A percentile compares a stretch with the other conserved stretches of the same genome.
Evolutionary conservation across 2,329 filamentous ascomycete species (phyloP).

Genomic region (Claviceps capensis): DNA sequence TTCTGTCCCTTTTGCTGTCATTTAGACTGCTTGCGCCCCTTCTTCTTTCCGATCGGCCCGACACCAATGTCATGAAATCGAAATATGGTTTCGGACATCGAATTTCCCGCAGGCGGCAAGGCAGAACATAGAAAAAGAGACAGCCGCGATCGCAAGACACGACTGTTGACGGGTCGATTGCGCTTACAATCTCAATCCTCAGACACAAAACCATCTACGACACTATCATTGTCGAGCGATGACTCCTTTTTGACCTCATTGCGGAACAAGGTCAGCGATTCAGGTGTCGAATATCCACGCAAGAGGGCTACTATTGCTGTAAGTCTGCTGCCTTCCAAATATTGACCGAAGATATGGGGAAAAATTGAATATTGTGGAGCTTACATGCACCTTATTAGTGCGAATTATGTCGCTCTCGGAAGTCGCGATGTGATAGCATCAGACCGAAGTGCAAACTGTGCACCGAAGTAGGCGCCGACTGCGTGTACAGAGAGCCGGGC

Average conservation of each 20-base stretch:
- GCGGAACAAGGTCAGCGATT: conserved; percentile 49
- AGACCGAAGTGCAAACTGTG: conserved; percentile 78
- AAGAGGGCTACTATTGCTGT: conserved; percentile 53
- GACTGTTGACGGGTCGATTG: conserved; percentile 34
- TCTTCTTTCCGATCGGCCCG: too few species aligned
- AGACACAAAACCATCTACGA: conserved; percentile 31
- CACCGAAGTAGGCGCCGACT: conserved; percentile 68
- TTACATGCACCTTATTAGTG: conserved; percentile 34
- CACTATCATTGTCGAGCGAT: conserved; percentile 31
- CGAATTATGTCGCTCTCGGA: conserved; percentile 68
- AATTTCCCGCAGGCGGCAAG: conserved; percentile 34
- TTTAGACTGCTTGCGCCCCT: too few species aligned
- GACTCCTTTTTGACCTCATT: conserved; percentile 42
- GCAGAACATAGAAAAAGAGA: conserved; percentile 30
- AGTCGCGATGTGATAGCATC: conserved; percentile 65
- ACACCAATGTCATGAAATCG: too few species aligned
- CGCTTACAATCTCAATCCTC: conserved; percentile 42
- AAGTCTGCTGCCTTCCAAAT: not conserved
- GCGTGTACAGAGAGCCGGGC: conserved; percentile 71
- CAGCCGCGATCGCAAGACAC: conserved; percentile 40
- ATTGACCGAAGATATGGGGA: not conserved
- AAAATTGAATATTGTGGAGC: too few species aligned
- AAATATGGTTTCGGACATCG: conserved; percentile 21
- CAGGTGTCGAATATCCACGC: conserved; percentile 48
- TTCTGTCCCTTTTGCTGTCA: too few species aligned